These are phyloP conservation scores for Suillus fuscotomentosus DNA, from an alignment of 768 basidiomycete genomes.

Conservation along the genomic window DNA sequence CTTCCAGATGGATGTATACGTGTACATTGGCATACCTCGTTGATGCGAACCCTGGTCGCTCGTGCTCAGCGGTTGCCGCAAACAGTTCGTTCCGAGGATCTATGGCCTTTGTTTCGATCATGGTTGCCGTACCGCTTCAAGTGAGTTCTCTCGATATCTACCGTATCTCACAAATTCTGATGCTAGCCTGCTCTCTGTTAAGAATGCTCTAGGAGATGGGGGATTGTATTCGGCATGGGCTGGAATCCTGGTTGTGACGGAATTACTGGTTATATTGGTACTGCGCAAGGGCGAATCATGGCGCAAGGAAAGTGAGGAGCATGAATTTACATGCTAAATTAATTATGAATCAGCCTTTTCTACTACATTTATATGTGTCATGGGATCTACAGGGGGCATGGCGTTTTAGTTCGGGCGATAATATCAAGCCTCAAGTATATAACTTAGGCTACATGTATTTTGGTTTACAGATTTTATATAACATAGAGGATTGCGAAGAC, in stretches of 20 bases:
- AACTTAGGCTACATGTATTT: background rate
- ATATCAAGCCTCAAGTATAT: background rate
- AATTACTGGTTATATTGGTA: constrained; percentile 56
- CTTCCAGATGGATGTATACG: constrained; percentile 54
- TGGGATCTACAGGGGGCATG: background rate
- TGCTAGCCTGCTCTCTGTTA: constrained; percentile 2
- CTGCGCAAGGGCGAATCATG: constrained; percentile 56
- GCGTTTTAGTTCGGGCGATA: background rate
- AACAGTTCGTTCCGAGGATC: constrained; percentile 78
- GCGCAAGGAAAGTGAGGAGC: constrained; percentile 48
- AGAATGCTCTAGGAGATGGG: constrained; percentile 77
- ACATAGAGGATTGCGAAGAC: background rate
- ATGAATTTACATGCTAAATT: constrained; percentile 27
- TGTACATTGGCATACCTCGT: constrained; percentile 82
- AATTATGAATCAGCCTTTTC: background rate
- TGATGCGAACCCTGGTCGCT: constrained; percentile 81
- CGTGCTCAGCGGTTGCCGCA: constrained; percentile 68
- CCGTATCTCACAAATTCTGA: background rate
- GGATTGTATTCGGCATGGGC: constrained; percentile 72
- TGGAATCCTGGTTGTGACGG: constrained; percentile 50
- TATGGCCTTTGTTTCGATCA: constrained; percentile 64
- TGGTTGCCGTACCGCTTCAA: constrained; percentile 74
- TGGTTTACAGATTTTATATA: background rate
- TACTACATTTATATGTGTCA: background rate
- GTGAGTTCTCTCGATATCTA: constrained; percentile 12